Evolutionary conservation across 1,139 yeast species (phyloP).

Genomic region (Suhomyces bolitotheri): DNA sequence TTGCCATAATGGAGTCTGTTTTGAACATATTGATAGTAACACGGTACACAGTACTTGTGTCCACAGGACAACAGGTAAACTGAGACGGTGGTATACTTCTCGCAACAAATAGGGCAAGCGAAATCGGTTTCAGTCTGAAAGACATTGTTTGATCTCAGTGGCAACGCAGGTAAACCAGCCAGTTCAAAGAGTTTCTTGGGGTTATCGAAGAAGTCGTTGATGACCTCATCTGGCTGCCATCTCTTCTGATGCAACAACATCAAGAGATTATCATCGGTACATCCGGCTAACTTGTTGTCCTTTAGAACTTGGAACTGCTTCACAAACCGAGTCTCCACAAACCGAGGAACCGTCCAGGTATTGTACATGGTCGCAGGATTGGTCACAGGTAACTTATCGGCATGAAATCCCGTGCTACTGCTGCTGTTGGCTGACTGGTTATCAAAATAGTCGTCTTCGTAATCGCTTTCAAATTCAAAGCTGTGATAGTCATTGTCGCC

Average conservation of each 20-base stretch:
- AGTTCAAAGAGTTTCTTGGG: conserved; percentile 41
- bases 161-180: conserved; percentile 47
- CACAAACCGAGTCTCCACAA: conserved; percentile 23
- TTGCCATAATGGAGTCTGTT: conserved; percentile 54
- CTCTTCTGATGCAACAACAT: conserved; percentile 57
- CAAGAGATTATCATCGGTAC: conserved; percentile 45
- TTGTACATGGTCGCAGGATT: conserved; percentile 4
- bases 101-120: conserved; percentile 73
- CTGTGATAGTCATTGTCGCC: conserved; percentile 10
- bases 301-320: conserved; percentile 20
- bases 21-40: conserved; percentile 62
- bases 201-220: conserved; percentile 66
- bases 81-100: conserved; percentile 36
- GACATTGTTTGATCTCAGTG: conserved; percentile 17
- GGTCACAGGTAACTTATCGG: conserved; percentile 1
- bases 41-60: conserved; percentile 67
- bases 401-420: conserved; percentile 3
- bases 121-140: conserved; percentile 28
- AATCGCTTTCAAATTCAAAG: conserved; percentile 17
- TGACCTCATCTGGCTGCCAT: conserved; percentile 75
- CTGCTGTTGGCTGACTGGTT: conserved; percentile 7
- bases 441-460: conserved; percentile 12
- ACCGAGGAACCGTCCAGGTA: conserved; percentile 32
- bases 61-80: conserved; percentile 64
- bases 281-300: conserved; percentile 30